Percentiles rank a stretch among this genome's conserved stretches.
Conservation (phyloP, 2,329 filamentous ascomycete genomes). For the Pseudocercospora crystallina region DNA sequence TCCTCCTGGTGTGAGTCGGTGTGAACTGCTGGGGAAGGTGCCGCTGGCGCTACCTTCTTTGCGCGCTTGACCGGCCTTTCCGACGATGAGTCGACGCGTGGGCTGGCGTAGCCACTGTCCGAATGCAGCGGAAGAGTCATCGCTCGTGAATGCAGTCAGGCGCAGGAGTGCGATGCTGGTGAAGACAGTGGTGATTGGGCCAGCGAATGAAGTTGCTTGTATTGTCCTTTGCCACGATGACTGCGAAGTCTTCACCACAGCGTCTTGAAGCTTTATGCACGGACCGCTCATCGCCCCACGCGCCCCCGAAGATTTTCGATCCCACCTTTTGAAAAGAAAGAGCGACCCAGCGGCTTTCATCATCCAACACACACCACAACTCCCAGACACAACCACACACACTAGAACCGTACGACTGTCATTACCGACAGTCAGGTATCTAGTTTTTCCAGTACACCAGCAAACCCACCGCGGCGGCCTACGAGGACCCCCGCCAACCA, state of each 20-base stretch:
- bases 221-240: conserved; percentile 8
- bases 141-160: not conserved
- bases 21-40: not conserved
- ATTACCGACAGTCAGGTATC: conserved; percentile 48
- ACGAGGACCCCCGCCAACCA: conserved; percentile 42
- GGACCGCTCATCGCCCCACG: not conserved
- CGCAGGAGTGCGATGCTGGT: not conserved
- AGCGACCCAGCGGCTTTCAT: not conserved
- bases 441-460: conserved; percentile 39
- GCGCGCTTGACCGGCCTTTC: conserved; percentile 21
- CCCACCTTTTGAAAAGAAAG: conserved; percentile 8
- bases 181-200: not conserved
- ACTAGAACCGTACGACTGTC: conserved; percentile 47
- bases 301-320: conserved; percentile 22
- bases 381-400: conserved; percentile 26
- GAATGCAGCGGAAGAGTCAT: conserved; percentile 15
- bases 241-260: not conserved
- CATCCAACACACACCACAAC: conserved; percentile 26
- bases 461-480: conserved; percentile 39
- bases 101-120: conserved; percentile 11
- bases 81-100: conserved; percentile 14
- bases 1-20: not conserved
- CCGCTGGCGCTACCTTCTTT: conserved; percentile 7
- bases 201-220: not conserved
- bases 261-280: conserved; percentile 1